These are phyloP conservation scores for Aureobasidium vineae DNA, from an alignment of 2,329 filamentous ascomycete genomes.

Conservation along the genomic window DNA sequence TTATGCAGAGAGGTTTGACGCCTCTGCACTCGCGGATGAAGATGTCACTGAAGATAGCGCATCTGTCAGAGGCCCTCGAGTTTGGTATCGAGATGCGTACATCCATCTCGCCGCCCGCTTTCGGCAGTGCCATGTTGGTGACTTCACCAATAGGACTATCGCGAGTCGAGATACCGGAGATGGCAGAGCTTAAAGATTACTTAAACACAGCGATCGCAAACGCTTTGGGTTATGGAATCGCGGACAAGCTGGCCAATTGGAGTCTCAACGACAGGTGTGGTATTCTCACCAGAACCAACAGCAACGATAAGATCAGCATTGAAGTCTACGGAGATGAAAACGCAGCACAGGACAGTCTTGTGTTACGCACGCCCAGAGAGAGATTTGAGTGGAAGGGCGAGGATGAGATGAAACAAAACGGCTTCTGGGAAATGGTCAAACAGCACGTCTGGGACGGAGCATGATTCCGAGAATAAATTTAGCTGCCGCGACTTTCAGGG, in stretches of 20 bases:
- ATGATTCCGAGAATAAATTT: not conserved
- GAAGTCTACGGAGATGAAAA: not conserved
- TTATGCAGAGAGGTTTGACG: slow-evolving; percentile 28
- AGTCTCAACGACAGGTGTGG: slow-evolving; percentile 31
- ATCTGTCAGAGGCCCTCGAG: not conserved
- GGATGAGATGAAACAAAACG: slow-evolving; percentile 17
- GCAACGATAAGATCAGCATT: slow-evolving; percentile 16
- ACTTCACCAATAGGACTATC: slow-evolving; percentile 9
- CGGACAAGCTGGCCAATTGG: slow-evolving; percentile 28
- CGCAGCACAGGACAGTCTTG: not conserved
- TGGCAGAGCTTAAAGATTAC: slow-evolving; percentile 14
- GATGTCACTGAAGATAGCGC: slow-evolving; percentile 1
- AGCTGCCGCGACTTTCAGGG: slow-evolving; percentile 18
- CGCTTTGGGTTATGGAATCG: slow-evolving; percentile 5
- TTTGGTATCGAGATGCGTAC: slow-evolving; percentile 22
- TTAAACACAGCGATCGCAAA: slow-evolving; percentile 12
- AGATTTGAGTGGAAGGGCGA: slow-evolving; percentile 14
- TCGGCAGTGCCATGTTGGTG: slow-evolving; percentile 23
- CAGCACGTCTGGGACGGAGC: slow-evolving; percentile 10
- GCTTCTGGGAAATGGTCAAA: slow-evolving; percentile 19
- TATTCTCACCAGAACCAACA: slow-evolving; percentile 9
- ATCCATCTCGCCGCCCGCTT: slow-evolving; percentile 17
- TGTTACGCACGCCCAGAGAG: not conserved
- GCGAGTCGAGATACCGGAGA: slow-evolving; percentile 23
- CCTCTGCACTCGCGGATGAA: slow-evolving; percentile 11